These are phyloP conservation scores for Cladosporium sp. DNA, from an alignment of 2,329 filamentous ascomycete genomes.

Conservation along the genomic window DNA sequence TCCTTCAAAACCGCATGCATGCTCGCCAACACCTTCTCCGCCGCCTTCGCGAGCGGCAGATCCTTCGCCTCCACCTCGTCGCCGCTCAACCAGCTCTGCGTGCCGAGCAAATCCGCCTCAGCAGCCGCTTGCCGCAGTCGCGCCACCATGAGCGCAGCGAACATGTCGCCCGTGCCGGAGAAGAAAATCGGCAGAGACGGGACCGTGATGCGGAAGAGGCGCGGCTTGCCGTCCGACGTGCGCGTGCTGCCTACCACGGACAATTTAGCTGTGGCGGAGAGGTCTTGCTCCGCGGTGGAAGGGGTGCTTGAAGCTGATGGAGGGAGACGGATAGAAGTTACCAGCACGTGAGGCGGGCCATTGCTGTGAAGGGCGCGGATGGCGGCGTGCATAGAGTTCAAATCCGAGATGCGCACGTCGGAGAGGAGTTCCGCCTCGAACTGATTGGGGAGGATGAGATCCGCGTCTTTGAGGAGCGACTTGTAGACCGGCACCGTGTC, in stretches of 20 bases:
- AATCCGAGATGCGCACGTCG: conserved; percentile 75
- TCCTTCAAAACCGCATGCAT: conserved; percentile 82
- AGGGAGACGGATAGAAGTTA: conserved; percentile 78
- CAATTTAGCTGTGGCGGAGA: conserved; percentile 21
- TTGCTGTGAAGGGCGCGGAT: conserved; percentile 72
- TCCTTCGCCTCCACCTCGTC: conserved; percentile 67
- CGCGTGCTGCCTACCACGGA: conserved; percentile 73
- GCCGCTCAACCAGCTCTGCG: conserved; percentile 68
- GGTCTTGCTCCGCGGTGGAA: conserved; percentile 17
- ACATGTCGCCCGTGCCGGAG: conserved; percentile 97
- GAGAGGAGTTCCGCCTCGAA: conserved; percentile 95
- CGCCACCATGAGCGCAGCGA: conserved; percentile 84
- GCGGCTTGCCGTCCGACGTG: conserved; percentile 58
- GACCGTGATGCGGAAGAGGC: conserved; percentile 85
- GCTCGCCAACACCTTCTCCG: conserved; percentile 81
- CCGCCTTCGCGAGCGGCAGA: conserved; percentile 76
- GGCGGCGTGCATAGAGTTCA: conserved; percentile 67
- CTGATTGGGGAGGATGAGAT: conserved; percentile 92
- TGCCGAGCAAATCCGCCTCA: conserved; percentile 48
- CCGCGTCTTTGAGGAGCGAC: conserved; percentile 70
- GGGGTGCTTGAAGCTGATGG: conserved; percentile 47
- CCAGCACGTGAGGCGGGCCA: conserved; percentile 75
- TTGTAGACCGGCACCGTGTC: conserved; percentile 92
- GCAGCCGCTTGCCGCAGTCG: conserved; percentile 79
- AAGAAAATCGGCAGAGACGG: conserved; percentile 91